Evolutionary conservation across 768 basidiomycete genomes (phyloP), one percentile per base, ranked within the genome.

Genomic region (Tulasnella calospora): DNA sequence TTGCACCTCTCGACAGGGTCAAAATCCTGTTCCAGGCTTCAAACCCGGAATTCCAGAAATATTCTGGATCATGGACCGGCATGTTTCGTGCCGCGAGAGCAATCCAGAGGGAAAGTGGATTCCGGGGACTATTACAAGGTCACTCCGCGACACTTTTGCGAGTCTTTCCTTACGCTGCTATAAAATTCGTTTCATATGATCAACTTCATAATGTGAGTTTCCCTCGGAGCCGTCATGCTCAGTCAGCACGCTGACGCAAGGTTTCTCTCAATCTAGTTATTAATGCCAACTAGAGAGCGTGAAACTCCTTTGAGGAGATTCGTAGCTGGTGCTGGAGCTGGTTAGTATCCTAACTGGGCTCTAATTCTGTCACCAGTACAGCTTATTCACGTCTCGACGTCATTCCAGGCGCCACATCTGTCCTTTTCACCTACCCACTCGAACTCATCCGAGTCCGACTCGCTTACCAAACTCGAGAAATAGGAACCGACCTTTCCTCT

Each of bases 11-110:
- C 72, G 98, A 99, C 84, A 88, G 98, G 83, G 96, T 99, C 81
- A 99, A 99, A 86, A 99, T 99, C 82, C 91, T 99, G 72, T 98
- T 99, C 83, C 97, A 99, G 84, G 95, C 98, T 0, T 94, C 94
- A 9, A 98, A 97, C 84, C 93, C 94, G 10, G 97, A 99, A 79
- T 99, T 93, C 83, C 89, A 90, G 83, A 94, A 95, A 84, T 99
- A 96, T 85, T 90, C 96, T 78, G 96, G 97, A 67, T 90, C 92
- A 10, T 97, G 94, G 89, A 90, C 89, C 80, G 97, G 97, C 67
- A 91, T 94, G 30, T 90, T 92, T 81, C 86, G 89, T 74, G 96
- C 97, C 67, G 90, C 90, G 38, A 87, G 85, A 55, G 87, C 89
- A 79, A 97, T 99, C 80, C 86, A 85, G 72, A 71, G 80, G 0